These are phyloP conservation scores for Millerago galiae DNA, from an alignment of 805 yeast genomes.

Conservation along the genomic window DNA sequence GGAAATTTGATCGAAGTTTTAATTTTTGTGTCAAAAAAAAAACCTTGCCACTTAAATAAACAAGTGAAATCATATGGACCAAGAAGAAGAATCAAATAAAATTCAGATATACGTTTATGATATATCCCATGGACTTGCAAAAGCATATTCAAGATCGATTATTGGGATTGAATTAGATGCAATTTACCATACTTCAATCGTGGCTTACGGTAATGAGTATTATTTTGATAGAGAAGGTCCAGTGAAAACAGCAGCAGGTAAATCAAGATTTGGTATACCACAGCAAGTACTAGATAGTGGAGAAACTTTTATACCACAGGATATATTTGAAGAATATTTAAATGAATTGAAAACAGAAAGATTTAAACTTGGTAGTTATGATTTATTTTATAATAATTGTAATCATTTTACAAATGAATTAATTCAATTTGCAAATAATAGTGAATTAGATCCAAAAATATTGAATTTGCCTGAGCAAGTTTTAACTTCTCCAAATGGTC, in stretches of 20 bases:
- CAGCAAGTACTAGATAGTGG: slow-evolving; percentile 48
- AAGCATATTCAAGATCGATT: slow-evolving; percentile 39
- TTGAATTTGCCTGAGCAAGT: slow-evolving; percentile 47
- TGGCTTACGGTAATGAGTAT: slow-evolving; percentile 46
- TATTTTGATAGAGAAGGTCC: slow-evolving; percentile 57
- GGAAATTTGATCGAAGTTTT: no score
- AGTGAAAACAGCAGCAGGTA: slow-evolving; percentile 38
- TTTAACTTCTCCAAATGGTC: slow-evolving; percentile 44
- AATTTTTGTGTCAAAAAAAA: neutral
- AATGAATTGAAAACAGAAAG: slow-evolving; percentile 40
- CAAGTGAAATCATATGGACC: neutral
- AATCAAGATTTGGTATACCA: slow-evolving; percentile 55
- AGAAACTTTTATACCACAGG: slow-evolving; percentile 42
- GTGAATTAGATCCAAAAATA: slow-evolving; percentile 47
- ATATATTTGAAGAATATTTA: slow-evolving; percentile 46
- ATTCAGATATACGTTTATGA: slow-evolving; percentile 43
- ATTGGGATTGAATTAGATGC: slow-evolving; percentile 55
- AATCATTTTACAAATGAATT: slow-evolving; percentile 59
- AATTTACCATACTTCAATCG: slow-evolving; percentile 60
- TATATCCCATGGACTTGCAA: slow-evolving; percentile 56
- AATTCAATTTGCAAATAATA: slow-evolving; percentile 51
- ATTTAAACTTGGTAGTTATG: slow-evolving; percentile 37
- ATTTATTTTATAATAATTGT: slow-evolving; percentile 58
- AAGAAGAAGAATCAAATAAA: slow-evolving; percentile 1
- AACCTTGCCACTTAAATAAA: neutral